Conservation (phyloP, 371 early-diverging fungal species). For the Syncephalastrum sp. region DNA sequence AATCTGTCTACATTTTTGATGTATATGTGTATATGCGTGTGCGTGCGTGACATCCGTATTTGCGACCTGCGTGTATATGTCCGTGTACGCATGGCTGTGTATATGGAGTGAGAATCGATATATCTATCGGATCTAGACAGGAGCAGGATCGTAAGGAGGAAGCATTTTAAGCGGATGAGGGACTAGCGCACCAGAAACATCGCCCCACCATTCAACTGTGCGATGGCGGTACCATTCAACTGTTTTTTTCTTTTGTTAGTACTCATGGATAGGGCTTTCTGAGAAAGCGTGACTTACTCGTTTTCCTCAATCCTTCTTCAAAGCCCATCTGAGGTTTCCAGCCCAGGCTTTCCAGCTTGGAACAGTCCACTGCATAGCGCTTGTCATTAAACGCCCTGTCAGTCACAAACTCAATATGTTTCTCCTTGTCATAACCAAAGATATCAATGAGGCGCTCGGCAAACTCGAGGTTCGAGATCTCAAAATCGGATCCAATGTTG, state of each 20-base stretch:
- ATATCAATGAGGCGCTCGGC: constrained; percentile 60
- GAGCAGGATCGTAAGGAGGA: constrained; percentile 23
- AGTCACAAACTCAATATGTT: constrained; percentile 67
- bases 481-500: constrained; percentile 80
- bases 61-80: too few relatives aligned
- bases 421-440: constrained; percentile 43
- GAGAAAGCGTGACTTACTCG: constrained; percentile 53
- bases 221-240: constrained; percentile 66
- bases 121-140: not conserved
- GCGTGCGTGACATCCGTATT: too few relatives aligned
- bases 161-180: constrained; percentile 57
- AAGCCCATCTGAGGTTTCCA: constrained; percentile 72
- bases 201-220: constrained; percentile 65
- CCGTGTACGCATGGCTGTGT: too few relatives aligned
- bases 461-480: constrained; percentile 74
- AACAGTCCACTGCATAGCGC: constrained; percentile 77
- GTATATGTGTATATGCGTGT: too few relatives aligned
- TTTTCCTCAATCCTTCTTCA: constrained; percentile 67
- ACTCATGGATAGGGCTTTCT: not conserved
- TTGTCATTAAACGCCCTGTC: constrained; percentile 84
- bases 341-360: constrained; percentile 66
- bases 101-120: too few relatives aligned
- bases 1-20: too few relatives aligned
- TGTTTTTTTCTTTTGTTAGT: constrained; percentile 9
- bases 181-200: constrained; percentile 49